Evolutionary conservation across 169 alveolate species (phyloP), one percentile per base, ranked within the genome.

Genomic region (Plasmodium gaboni): DNA sequence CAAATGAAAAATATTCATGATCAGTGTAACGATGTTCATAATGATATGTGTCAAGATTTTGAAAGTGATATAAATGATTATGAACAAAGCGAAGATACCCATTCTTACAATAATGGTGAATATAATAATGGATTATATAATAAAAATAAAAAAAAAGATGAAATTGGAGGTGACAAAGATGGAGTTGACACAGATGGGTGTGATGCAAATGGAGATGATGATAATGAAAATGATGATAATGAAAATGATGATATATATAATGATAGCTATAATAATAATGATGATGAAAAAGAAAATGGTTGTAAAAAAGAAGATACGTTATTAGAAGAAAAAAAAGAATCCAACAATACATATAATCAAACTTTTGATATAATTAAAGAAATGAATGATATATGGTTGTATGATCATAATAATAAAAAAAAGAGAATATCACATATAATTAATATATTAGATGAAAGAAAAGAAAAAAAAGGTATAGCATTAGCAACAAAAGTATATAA

Each of bases 401-500:
- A 12, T 42, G 85, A 72, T 10, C 38, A 89, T 32, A 97, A 72
- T 51, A 15, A 73, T 51, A 73, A 48, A 60, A 42, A 28, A 38
- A 53, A 7, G 88, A 92, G 4, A 72, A 28, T 28, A 28, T 28
- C 6, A 28, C 42, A 28, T 28, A 28, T 28, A 28, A 28, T 28
- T 0, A 1, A 53, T 19, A 53, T n/a, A n/a, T 12, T 53, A 53
- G 63, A 53, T 28, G 53, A 28, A 28, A 57, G 46, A n/a, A 28
- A 71, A 48, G 44, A 73, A 22, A 73, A 48, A 60, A 42, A 72
- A 38, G 93, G 89, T 59, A 72, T 91, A 69, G 98, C 97, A 72
- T 96, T 96, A 74, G 99, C 99, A 1, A 94, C 98, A 24, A 99
- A 99, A 93, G 99, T 99, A 3, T 99, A 97, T 89, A 98, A 99